phyloP scores from a whole-genome alignment of 164 flowering plant genomes.

The Amborella trichopoda region DNA sequence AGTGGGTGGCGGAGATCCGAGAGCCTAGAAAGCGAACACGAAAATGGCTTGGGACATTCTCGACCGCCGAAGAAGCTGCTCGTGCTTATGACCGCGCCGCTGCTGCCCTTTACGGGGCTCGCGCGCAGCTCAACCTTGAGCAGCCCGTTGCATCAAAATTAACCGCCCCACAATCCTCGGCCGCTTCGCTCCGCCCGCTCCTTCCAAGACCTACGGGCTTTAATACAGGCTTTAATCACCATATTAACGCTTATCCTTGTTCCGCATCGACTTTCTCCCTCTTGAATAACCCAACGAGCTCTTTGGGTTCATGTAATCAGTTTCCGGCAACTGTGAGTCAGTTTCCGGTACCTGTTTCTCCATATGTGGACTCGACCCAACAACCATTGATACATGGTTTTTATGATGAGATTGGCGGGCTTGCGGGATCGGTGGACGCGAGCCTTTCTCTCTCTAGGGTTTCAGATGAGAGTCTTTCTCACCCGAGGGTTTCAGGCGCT shows the following conservation, averaged over 20 bases:
- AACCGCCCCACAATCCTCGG: constrained; percentile 16
- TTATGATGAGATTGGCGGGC: constrained; percentile 26
- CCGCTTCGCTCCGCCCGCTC: constrained; percentile 45
- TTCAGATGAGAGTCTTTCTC: background rate
- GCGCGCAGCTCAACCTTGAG: constrained; percentile 84
- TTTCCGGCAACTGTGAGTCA: background rate
- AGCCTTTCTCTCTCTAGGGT: constrained; percentile 21
- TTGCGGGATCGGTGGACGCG: constrained; percentile 33
- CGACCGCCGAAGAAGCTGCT: constrained; percentile 95
- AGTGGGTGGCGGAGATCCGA: constrained; percentile 97
- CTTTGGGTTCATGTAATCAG: background rate
- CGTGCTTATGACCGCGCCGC: constrained; percentile 96
- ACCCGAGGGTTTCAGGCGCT: background rate
- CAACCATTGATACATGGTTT: constrained; percentile 8
- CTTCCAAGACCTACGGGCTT: constrained; percentile 53
- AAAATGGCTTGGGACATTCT: constrained; percentile 90
- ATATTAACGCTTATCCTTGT: constrained; percentile 1
- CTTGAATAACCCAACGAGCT: background rate
- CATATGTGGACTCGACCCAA: background rate
- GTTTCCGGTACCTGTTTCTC: background rate
- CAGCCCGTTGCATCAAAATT: constrained; percentile 26
- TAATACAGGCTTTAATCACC: constrained; percentile 10
- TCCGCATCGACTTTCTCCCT: constrained; percentile 4
- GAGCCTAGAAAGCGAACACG: constrained; percentile 78
- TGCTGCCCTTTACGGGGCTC: constrained; percentile 57